phyloP scores from a whole-genome alignment of 2,329 filamentous ascomycete genomes.

The Alternaria sp. region DNA sequence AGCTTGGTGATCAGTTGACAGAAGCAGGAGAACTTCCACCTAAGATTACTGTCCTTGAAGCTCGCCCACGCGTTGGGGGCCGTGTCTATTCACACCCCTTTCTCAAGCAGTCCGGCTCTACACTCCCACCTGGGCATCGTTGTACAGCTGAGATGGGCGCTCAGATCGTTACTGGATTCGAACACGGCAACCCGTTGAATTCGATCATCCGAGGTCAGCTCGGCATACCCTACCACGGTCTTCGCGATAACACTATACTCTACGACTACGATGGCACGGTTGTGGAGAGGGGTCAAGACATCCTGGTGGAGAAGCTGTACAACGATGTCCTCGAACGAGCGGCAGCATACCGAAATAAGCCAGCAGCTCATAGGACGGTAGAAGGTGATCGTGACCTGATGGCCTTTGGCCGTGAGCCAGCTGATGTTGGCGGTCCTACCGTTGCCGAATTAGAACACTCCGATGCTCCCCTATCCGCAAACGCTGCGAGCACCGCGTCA shows the following conservation, averaged over 20 bases:
- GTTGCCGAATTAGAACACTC: constrained; percentile 77
- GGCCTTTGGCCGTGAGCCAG: constrained; percentile 79
- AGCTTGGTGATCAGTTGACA: constrained; percentile 73
- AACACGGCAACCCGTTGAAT: constrained; percentile 92
- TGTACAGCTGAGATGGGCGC: constrained; percentile 96
- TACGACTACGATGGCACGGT: constrained; percentile 83
- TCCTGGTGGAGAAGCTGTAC: constrained; percentile 87
- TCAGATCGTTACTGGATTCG: constrained; percentile 97
- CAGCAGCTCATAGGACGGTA: constrained; percentile 71
- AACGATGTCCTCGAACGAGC: constrained; percentile 94
- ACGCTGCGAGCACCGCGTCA: constrained; percentile 55
- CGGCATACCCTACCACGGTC: constrained; percentile 80
- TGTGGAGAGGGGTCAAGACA: constrained; percentile 79
- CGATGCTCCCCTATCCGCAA: constrained; percentile 54
- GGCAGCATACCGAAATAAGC: constrained; percentile 85
- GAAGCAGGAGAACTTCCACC: constrained; percentile 72
- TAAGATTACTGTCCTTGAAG: constrained; percentile 82
- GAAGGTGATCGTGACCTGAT: constrained; percentile 84
- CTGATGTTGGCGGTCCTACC: constrained; percentile 62
- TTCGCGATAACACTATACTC: constrained; percentile 81
- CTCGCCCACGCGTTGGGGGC: constrained; percentile 84
- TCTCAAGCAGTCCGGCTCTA: constrained; percentile 63
- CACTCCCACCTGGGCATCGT: constrained; percentile 60
- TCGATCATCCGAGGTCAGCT: constrained; percentile 89
- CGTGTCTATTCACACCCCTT: constrained; percentile 86